Conservation (phyloP, 345 rosid species). For the Corymbia maculata region DNA sequence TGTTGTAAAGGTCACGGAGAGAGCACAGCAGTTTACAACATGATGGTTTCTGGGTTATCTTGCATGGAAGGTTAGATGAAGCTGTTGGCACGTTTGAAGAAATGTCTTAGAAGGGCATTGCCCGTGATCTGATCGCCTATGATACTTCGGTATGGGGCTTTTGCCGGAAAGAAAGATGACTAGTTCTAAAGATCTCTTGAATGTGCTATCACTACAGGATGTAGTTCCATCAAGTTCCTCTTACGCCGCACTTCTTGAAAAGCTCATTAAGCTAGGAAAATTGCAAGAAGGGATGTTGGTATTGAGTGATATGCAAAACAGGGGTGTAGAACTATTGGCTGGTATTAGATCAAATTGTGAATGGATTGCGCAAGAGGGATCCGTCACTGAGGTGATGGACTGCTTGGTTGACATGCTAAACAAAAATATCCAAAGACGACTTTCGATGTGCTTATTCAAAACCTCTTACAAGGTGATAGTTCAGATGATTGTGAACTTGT, state of each 20-base stretch:
- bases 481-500: constrained; percentile 26
- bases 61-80: constrained; percentile 20
- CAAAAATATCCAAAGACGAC: constrained; percentile 7
- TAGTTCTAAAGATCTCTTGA: constrained; percentile 12
- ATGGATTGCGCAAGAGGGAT: constrained; percentile 11
- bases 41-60: constrained; percentile 26
- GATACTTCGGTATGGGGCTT: constrained; percentile 34
- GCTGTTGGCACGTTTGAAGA: constrained; percentile 37
- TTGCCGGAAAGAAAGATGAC: constrained; percentile 25
- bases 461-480: constrained; percentile 8
- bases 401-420: constrained; percentile 17
- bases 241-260: constrained; percentile 15
- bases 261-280: constrained; percentile 14
- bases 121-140: constrained; percentile 28
- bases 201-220: constrained; percentile 22
- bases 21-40: constrained; percentile 34
- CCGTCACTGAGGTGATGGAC: constrained; percentile 15
- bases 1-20: constrained; percentile 27
- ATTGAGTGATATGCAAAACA: constrained; percentile 17
- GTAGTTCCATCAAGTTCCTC: constrained; percentile 14
- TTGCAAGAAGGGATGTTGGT: constrained; percentile 14
- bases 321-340: not conserved
- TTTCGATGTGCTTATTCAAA: constrained; percentile 3
- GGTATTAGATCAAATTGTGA: not conserved
- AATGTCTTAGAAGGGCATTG: constrained; percentile 45